Base-by-base conservation (phyloP, 306 rosid genomes). In the Vigna reflexopilosa region DNA sequence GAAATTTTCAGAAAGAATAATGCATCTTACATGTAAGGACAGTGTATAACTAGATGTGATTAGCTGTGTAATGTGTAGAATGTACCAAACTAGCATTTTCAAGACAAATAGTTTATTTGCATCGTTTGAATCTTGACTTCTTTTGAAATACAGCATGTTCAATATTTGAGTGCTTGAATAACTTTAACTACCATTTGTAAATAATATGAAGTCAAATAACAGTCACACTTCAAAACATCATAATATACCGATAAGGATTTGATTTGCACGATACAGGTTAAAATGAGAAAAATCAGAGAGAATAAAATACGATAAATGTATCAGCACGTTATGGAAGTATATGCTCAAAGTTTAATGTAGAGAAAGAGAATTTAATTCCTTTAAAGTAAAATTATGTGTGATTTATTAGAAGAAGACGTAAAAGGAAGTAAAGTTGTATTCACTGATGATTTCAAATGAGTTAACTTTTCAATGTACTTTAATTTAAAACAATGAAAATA, bases 1-100 rank as follows among this genome's bases (percentile, higher is more conserved):
- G 90, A 56, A 85, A 83, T 66, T 57, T 71, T 24, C 56, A 52
- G 48, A 66, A 54, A 54, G 48, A 9, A 51, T 28, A 73, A 50
- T 40, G 12, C 73, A 2, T 78, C 13, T 16, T 72, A 72, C 75
- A 26, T 12, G 14, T 6, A 14, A 28, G 15, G 20, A 48, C 26
- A 57, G 16, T 30, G 58, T 30, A 56, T 38, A 20, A 22, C 2
- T 26, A 26, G 14, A 49, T 19, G 62, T 11, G 38, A 2, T 40
- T 16, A 49, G 5, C 26, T 9, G 63, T 30, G 70, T 34, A 73
- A 52, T 50, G 62, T 51, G 34, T 69, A 61, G 7, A n/a, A 36
- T 62, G 50, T 42, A 42, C 55, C 20, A 30, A 61, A 26, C 11
- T 63, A 76, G 14, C 50, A 13, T 68, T 59, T 61, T 51, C 19